Conservation (phyloP, 495 filamentous ascomycete genomes). For the Neurospora sp. region DNA sequence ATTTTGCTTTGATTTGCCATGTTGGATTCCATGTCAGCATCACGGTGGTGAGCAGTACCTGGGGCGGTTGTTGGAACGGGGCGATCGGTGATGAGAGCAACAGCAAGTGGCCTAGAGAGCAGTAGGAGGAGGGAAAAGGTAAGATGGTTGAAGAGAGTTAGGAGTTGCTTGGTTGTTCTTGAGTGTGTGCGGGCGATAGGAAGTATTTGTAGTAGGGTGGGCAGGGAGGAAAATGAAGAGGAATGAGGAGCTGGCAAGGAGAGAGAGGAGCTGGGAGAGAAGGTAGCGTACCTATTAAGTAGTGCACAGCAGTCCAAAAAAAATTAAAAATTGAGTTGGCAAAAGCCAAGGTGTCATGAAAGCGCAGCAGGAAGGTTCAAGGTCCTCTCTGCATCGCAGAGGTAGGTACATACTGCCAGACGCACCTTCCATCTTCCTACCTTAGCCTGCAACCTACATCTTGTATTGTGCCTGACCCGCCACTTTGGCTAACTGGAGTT, state of each 20-base stretch:
- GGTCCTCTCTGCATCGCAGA: not conserved
- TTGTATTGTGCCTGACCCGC: not conserved
- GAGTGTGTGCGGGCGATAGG: not conserved
- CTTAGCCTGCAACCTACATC: not conserved
- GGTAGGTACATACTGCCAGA: not conserved
- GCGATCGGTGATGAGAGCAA: not conserved
- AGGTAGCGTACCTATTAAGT: not conserved
- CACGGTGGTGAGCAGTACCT: not conserved
- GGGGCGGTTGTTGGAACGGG: not conserved
- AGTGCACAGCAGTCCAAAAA: not conserved
- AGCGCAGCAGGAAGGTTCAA: not conserved
- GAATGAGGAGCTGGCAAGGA: not conserved
- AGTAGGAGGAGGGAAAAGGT: not conserved
- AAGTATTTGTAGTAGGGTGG: not conserved
- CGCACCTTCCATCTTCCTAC: not conserved
- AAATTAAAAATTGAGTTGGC: not conserved
- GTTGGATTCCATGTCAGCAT: not conserved
- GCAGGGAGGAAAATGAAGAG: not conserved
- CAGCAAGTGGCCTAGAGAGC: not conserved
- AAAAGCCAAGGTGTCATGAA: not conserved
- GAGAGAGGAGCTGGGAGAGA: not conserved
- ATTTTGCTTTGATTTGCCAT: not conserved
- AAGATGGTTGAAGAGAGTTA: not conserved
- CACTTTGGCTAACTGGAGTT: not conserved
- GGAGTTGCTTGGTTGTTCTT: not conserved